Evolutionary conservation across 2,329 filamentous ascomycete species (phyloP), one percentile per base, ranked within the genome.

Genomic region (Arachnopeziza araneosa): DNA sequence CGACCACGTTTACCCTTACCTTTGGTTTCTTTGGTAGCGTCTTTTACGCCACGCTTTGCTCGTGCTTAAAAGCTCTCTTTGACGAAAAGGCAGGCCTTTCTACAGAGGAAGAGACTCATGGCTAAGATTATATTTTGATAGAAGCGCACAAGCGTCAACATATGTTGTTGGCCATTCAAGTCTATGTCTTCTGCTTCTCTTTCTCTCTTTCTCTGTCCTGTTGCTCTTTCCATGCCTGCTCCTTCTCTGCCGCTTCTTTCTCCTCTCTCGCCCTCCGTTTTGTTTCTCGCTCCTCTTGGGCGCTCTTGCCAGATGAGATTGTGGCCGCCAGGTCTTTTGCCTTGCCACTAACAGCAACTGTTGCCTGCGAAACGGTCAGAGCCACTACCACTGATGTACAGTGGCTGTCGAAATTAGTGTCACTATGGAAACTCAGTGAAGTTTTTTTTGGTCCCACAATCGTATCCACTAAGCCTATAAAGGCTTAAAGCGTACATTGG

Each of bases 271-370:
- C 52, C 50, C 50, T 61, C 32, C 60, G 53, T 55, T 62, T 64
- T 61, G 53, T 21, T 58, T 62, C 60, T 50, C 63, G 57, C 57
- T 62, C 54, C 48, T 58, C 22, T 57, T 65, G n/a, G 55, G 63
- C 61, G 59, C 62, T 61, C 57, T 65, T 50, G 6, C 59, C 55
- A 57, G 61, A 65, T 58, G 55, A 64, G 59, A 65, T 64, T 51
- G 56, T 60, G 57, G 61, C 60, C 44, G 57, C 61, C 52, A 65
- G 51, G 55, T 64, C 63, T 59, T 65, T 56, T 56, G 55, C 44
- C 53, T 64, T 64, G 58, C 63, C 57, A 64, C 58, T 57, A 22
- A 63, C 50, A 59, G 57, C 58, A 61, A 64, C 54, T 60, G 55
- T 36, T 64, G 60, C 63, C 60, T 64, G 56, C 54, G 30, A 65